phyloP scores from a whole-genome alignment of 129 eudicot species.

The Flaveria brownii region DNA sequence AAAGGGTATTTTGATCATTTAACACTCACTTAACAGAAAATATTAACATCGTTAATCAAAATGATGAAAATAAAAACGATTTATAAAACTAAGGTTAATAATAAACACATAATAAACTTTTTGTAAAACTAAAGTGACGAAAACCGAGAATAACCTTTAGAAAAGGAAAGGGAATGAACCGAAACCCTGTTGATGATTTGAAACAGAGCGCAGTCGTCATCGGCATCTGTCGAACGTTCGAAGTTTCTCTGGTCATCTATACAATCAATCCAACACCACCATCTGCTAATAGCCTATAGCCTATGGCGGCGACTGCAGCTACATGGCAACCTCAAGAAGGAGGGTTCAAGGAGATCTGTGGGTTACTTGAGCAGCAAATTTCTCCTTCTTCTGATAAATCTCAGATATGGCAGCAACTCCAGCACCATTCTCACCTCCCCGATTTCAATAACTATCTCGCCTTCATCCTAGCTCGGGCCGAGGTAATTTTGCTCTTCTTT shows the following conservation, averaged over 20 bases:
- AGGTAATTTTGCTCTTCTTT: conserved; percentile 39
- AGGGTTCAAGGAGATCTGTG: conserved; percentile 94
- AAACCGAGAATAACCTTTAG: too few relatives aligned
- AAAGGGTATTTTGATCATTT: too few relatives aligned
- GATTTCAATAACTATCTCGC: conserved; percentile 96
- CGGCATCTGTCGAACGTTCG: conserved; percentile 17
- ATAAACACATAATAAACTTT: too few relatives aligned
- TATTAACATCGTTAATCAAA: too few relatives aligned
- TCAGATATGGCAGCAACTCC: conserved; percentile 85
- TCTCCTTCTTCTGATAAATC: conserved; percentile 92
- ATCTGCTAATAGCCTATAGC: not conserved
- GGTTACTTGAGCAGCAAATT: conserved; percentile 82
- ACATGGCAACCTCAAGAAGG: conserved; percentile 90
- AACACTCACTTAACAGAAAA: too few relatives aligned
- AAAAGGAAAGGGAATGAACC: conserved; percentile 6
- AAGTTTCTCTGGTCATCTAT: not conserved
- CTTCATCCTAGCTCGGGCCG: conserved; percentile 80
- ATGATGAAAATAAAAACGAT: too few relatives aligned
- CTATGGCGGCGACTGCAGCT: conserved; percentile 28
- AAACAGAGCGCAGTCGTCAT: conserved; percentile 34
- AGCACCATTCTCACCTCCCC: conserved; percentile 84
- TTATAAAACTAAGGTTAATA: too few relatives aligned
- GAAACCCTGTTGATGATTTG: conserved; percentile 33
- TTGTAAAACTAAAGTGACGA: too few relatives aligned
- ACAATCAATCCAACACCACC: conserved; percentile 4